Evolutionary conservation across 306 rosid genomes (phyloP).

Genomic region (Carpinus viminea): DNA sequence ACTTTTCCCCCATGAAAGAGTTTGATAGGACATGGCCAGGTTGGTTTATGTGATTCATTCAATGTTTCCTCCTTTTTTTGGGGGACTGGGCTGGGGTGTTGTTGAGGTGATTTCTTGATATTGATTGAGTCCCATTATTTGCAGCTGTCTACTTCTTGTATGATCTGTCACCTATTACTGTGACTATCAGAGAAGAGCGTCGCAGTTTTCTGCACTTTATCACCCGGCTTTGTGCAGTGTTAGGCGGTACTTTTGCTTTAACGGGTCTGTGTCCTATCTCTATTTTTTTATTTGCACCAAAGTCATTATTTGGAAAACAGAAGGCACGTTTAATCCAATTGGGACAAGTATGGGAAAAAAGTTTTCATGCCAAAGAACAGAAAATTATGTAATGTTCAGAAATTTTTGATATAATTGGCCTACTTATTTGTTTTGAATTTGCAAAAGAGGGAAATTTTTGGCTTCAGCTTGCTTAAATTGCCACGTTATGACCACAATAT

Average conservation of each 20-base stretch:
- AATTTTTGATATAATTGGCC: background rate
- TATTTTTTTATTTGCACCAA: slow-evolving; percentile 9
- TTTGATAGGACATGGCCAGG: slow-evolving; percentile 95
- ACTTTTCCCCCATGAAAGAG: slow-evolving; percentile 78
- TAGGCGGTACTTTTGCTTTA: slow-evolving; percentile 96
- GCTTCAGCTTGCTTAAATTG: background rate
- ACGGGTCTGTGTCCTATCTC: slow-evolving; percentile 57
- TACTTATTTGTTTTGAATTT: background rate
- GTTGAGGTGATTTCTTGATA: slow-evolving; percentile 8
- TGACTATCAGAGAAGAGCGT: slow-evolving; percentile 95
- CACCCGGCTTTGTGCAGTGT: slow-evolving; percentile 92
- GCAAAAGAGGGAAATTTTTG: background rate
- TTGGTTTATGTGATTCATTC: slow-evolving; percentile 35
- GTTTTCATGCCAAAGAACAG: background rate
- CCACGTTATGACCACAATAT: too few relatives aligned
- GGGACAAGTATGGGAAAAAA: background rate
- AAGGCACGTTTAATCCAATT: background rate
- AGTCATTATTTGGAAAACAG: background rate
- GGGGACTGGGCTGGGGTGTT: background rate
- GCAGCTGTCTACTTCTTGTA: slow-evolving; percentile 98
- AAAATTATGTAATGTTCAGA: background rate
- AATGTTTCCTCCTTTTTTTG: background rate
- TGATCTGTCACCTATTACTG: slow-evolving; percentile 96
- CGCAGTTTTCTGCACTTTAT: slow-evolving; percentile 95
- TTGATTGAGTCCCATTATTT: slow-evolving; percentile 17